Evolutionary conservation across 768 basidiomycete genomes (phyloP), one percentile per base, ranked within the genome.

Genomic region (Lentinula detonsa): DNA sequence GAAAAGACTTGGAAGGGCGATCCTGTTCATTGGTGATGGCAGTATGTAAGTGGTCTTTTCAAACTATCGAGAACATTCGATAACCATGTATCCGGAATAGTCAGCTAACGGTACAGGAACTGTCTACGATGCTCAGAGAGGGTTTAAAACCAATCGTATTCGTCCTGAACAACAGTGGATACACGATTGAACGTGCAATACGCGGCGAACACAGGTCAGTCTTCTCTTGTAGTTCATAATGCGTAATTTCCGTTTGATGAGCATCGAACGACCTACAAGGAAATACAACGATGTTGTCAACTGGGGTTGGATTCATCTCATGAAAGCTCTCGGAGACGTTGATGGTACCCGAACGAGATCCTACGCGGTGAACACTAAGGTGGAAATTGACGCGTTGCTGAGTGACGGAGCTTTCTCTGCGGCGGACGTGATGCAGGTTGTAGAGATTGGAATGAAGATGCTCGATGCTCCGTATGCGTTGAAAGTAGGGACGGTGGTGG

Each of bases 1-100:
- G 54, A 67, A 75, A 6, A 74, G 76, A 3, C 74, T 85, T 43
- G 79, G 85, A 4, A 78, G 95, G 42, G 86, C 88, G 1, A 86
- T 97, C 48, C 74, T 95, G 51, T 95, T 96, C 72, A 78, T 91
- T 3, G 94, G 95, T 6, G 91, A 93, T 65, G 92, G 93, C 10
- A 88, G 86, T 69, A 70, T 92, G 84, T 90, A 65, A 72, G 86
- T 72, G n/a, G 1, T 10, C 6, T 55, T 48, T 43, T 39, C 33
- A 16, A 8, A 18, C 18, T 31, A 16, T 33, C 3, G 7, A 23
- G 13, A 16, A 15, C 18, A 9, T 13, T 11, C 37, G 39, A 28
- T 13, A 61, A 5, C 39, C 42, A 54, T 54, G 33, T 18, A 4
- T 13, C 4, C 18, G 11, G 15, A 40, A 16, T 5, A 89, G 87